Base-by-base conservation (phyloP, 2,329 filamentous ascomycete species). In the Leptographium procerum region DNA sequence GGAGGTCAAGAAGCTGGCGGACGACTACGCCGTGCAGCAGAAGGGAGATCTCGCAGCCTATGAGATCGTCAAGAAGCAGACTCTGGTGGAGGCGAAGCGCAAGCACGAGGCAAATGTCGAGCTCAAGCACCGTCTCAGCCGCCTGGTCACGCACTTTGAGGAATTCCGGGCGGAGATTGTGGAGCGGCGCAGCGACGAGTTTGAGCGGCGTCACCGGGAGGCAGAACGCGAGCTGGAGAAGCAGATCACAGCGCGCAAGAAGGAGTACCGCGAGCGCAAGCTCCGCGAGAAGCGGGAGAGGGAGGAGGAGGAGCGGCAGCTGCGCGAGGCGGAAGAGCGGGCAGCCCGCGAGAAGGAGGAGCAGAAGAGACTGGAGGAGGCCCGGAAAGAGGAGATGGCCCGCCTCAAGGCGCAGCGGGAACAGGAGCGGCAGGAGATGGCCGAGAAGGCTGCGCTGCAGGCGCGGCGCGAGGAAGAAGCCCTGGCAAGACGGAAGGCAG, bases 61-160 rank as follows among this genome's bases (percentile, higher is more conserved):
- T 70, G 89, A 97, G 68, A 78, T 82, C 68, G 80, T 82, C 66
- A 95, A 88, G 77, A 77, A 77, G 26, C 84, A 95, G 73, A 91
- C 87, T 6, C 80, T 96, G 55, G 79, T 81, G 69, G 89, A 94
- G 64, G 78, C 91, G 28, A 84, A 96, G 77, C 77, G 81, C 66
- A 96, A 95, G 77, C 94, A 97, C 79, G 89, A 87, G 73, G 89
- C 91, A 70, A 91, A 89, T 62, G 87, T 99, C 57, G 88, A 91
- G 66, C 83, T 99, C 66, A 97, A 97, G 83, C 87, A 95, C 73
- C 88, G 94, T 69, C 84, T 99, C 56, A 86, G 82, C 68, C 85
- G 91, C 62, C 81, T 99, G 57, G 87, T 97, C 63, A 82, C 86
- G n/a, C 73, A 80, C 57, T 99, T 96, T 75, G 90, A 94, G 71